A percentile compares a stretch with the other conserved stretches of the same genome.
Conservation (phyloP, 2,329 filamentous ascomycete genomes). For the Claviceps africana region DNA sequence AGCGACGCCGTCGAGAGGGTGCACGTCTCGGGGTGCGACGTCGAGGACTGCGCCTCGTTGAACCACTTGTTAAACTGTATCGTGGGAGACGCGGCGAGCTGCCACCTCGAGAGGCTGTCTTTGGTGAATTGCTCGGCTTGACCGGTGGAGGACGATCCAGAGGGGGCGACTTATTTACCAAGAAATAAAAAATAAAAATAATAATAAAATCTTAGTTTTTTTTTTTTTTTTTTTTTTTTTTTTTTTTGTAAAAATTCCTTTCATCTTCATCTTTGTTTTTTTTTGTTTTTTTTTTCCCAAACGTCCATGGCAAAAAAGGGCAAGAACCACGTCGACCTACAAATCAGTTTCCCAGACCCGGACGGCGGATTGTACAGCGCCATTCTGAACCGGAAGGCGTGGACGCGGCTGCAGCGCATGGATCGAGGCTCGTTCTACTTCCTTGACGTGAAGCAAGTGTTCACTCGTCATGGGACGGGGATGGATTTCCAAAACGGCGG, state of each 20-base stretch:
- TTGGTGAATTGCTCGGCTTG: conserved; percentile 65
- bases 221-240: background rate
- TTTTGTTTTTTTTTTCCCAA: too few species aligned
- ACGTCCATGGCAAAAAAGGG: too few species aligned
- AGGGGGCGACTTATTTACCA: conserved; percentile 56
- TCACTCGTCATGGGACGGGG: too few species aligned
- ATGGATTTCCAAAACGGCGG: too few species aligned
- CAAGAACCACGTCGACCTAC: conserved; percentile 20
- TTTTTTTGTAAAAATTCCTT: too few species aligned
- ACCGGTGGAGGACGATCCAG: conserved; percentile 37
- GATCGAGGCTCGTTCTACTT: too few species aligned
- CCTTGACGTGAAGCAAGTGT: too few species aligned
- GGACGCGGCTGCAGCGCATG: conserved; percentile 12
- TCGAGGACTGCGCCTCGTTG: conserved; percentile 47
- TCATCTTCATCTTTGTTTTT: too few species aligned
- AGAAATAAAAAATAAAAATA: too few species aligned
- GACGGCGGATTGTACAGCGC: conserved; percentile 25
- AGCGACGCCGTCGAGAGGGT: conserved; percentile 73
- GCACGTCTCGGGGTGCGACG: conserved; percentile 75
- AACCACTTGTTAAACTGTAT: conserved; percentile 89
- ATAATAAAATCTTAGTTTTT: too few species aligned
- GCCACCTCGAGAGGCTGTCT: conserved; percentile 42
- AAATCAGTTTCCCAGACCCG: conserved; percentile 29
- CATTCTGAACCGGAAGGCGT: conserved; percentile 22
- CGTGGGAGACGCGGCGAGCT: conserved; percentile 54